phyloP scores from a whole-genome alignment of 176 grass and related monocot genomes.

The Raddia distichophylla region DNA sequence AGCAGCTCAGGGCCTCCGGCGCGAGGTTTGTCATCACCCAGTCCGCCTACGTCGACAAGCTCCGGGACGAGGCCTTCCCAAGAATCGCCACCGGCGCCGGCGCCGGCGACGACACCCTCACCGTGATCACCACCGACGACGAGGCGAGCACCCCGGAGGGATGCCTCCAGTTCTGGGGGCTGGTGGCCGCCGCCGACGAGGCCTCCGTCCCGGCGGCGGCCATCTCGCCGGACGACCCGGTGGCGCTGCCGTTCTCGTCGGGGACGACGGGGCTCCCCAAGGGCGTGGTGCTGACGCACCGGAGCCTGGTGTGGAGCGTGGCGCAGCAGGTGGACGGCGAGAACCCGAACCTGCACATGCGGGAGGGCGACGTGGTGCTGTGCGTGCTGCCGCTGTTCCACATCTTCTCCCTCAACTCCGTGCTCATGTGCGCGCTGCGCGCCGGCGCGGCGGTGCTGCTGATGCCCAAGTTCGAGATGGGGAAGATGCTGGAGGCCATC shows the following conservation, averaged over 20 bases:
- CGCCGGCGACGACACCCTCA: neutral
- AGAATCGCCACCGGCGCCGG: neutral
- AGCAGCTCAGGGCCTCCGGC: slow-evolving; percentile 63
- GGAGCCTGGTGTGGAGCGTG: slow-evolving; percentile 64
- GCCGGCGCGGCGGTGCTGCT: slow-evolving; percentile 68
- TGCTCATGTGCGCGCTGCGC: slow-evolving; percentile 75
- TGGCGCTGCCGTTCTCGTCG: slow-evolving; percentile 86
- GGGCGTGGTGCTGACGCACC: slow-evolving; percentile 92
- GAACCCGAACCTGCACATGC: slow-evolving; percentile 85
- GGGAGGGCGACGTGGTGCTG: slow-evolving; percentile 70
- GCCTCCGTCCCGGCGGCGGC: slow-evolving; percentile 29
- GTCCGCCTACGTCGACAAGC: slow-evolving; percentile 65
- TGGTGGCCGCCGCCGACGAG: slow-evolving; percentile 40
- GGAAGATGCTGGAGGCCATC: slow-evolving; percentile 65
- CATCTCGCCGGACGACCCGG: slow-evolving; percentile 68
- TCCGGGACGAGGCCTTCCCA: slow-evolving; percentile 58
- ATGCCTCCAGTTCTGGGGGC: slow-evolving; percentile 61
- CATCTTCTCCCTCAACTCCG: slow-evolving; percentile 92
- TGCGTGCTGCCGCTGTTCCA: slow-evolving; percentile 95
- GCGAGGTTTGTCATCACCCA: slow-evolving; percentile 61
- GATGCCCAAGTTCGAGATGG: slow-evolving; percentile 84
- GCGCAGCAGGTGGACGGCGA: slow-evolving; percentile 95
- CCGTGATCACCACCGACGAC: slow-evolving; percentile 59
- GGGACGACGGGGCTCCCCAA: slow-evolving; percentile 95
- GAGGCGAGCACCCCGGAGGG: slow-evolving; percentile 44